Evolutionary conservation across 352 stramenopile genomes (phyloP).

Genomic region (Phytopythium helicoides): DNA sequence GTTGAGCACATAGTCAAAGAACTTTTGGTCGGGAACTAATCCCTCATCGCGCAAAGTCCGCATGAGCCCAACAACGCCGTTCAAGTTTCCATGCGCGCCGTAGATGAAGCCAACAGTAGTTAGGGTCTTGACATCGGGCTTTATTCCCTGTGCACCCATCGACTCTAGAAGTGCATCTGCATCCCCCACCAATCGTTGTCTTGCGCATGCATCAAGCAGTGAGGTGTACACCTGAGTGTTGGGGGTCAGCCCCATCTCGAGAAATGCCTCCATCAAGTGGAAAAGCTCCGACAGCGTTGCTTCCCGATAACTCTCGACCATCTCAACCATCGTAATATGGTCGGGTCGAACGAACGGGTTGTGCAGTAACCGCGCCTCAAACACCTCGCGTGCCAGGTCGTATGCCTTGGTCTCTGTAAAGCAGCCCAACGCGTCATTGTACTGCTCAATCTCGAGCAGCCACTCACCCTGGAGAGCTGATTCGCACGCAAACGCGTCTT

Average conservation of each 20-base stretch:
- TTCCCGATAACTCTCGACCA: conserved; percentile 68
- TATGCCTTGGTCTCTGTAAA: conserved; percentile 46
- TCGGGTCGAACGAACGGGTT: conserved; percentile 55
- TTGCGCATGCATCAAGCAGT: conserved; percentile 64
- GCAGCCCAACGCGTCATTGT: conserved; percentile 76
- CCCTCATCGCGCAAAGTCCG: conserved; percentile 34
- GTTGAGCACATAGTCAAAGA: conserved; percentile 65
- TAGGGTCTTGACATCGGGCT: conserved; percentile 60
- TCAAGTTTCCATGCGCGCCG: conserved; percentile 48
- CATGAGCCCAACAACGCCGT: conserved; percentile 40
- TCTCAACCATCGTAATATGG: conserved; percentile 75
- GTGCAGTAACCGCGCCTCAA: conserved; percentile 45
- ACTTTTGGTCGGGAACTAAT: conserved; percentile 44
- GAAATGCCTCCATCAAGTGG: conserved; percentile 65
- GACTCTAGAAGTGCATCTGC: conserved; percentile 47
- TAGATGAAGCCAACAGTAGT: conserved; percentile 73
- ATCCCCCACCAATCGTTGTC: conserved; percentile 50
- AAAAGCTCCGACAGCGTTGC: conserved; percentile 64
- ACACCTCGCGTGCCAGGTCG: conserved; percentile 59
- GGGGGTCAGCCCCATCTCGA: conserved; percentile 48
- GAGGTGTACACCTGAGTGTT: conserved; percentile 79
- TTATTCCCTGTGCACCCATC: conserved; percentile 44
- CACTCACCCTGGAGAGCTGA: conserved; percentile 34
- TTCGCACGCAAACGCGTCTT: conserved; percentile 52
- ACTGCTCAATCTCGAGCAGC: conserved; percentile 65